phyloP scores from a whole-genome alignment of 2,329 filamentous ascomycete genomes.

The Grosmannia huntii region DNA sequence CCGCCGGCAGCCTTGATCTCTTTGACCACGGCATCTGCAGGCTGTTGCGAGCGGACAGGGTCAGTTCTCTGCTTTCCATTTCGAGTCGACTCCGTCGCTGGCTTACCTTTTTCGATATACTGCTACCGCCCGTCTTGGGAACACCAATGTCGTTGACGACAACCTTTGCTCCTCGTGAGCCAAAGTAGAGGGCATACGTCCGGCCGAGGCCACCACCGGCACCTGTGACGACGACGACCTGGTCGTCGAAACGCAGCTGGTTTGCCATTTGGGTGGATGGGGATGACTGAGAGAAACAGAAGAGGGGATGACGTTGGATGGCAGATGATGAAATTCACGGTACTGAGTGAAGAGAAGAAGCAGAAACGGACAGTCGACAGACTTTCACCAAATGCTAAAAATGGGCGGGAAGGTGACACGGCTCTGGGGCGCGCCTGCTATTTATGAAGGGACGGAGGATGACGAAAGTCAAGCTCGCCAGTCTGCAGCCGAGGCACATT shows the following conservation, averaged over 20 bases:
- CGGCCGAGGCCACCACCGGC: slow-evolving; percentile 73
- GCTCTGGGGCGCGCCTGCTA: background rate
- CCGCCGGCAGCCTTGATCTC: slow-evolving; percentile 80
- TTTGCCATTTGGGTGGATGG: slow-evolving; percentile 34
- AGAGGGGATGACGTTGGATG: background rate
- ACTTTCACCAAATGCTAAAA: background rate
- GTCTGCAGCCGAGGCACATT: slow-evolving; percentile 9
- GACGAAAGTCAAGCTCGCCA: slow-evolving; percentile 2
- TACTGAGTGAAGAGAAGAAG: background rate
- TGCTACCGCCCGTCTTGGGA: slow-evolving; percentile 28
- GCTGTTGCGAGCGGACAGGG: slow-evolving; percentile 31
- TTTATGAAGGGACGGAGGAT: background rate
- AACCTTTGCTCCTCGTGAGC: slow-evolving; percentile 57
- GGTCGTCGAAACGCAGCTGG: slow-evolving; percentile 70
- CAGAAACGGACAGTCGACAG: too few relatives aligned
- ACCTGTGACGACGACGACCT: slow-evolving; percentile 80
- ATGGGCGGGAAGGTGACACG: background rate
- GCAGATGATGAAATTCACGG: background rate
- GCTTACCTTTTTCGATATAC: slow-evolving; percentile 2
- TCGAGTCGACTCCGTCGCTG: too few relatives aligned
- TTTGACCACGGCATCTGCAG: slow-evolving; percentile 70
- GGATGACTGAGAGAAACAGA: background rate
- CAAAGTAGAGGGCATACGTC: slow-evolving; percentile 82
- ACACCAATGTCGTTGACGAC: slow-evolving; percentile 95
- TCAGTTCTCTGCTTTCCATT: too few relatives aligned